Evolutionary conservation across 345 rosid species (phyloP).

Genomic region (Eutrema yunnanense): DNA sequence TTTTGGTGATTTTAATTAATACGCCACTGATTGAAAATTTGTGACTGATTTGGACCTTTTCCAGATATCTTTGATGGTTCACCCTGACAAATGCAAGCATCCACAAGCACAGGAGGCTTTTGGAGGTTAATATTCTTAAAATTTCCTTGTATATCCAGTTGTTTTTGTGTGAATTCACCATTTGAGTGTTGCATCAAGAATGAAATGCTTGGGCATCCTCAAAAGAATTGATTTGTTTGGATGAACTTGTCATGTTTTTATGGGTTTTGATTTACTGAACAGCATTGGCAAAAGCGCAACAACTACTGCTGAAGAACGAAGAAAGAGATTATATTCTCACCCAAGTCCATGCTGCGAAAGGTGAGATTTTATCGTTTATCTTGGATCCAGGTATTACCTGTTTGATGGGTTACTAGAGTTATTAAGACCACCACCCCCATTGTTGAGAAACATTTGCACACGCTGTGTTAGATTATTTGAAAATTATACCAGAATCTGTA

Average conservation of each 20-base stretch:
- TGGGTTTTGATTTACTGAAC: constrained; percentile 31
- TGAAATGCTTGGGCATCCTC: not conserved
- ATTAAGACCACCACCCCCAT: not conserved
- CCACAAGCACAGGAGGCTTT: constrained; percentile 98
- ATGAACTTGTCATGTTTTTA: not conserved
- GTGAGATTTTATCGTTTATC: constrained; percentile 29
- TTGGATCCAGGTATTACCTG: not conserved
- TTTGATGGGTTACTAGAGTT: constrained; percentile 1
- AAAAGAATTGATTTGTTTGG: not conserved
- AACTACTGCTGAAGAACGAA: constrained; percentile 68
- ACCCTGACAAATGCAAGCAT: constrained; percentile 99
- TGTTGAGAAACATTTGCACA: not conserved
- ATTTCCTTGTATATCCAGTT: not conserved
- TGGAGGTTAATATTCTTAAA: constrained; percentile 44
- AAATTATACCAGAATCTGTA: not conserved
- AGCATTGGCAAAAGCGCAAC: constrained; percentile 97
- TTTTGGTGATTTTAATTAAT: not conserved
- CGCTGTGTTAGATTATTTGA: not conserved
- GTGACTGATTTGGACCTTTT: constrained; percentile 13
- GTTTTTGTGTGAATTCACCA: not conserved
- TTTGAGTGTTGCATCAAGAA: not conserved
- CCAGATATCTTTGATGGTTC: constrained; percentile 87
- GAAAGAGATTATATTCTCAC: constrained; percentile 85
- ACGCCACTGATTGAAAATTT: not conserved
- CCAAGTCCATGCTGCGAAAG: constrained; percentile 88